Evolutionary conservation across 2,329 filamentous ascomycete species (phyloP), one percentile per base, ranked within the genome.

Genomic region (Emmonsia crescens): DNA sequence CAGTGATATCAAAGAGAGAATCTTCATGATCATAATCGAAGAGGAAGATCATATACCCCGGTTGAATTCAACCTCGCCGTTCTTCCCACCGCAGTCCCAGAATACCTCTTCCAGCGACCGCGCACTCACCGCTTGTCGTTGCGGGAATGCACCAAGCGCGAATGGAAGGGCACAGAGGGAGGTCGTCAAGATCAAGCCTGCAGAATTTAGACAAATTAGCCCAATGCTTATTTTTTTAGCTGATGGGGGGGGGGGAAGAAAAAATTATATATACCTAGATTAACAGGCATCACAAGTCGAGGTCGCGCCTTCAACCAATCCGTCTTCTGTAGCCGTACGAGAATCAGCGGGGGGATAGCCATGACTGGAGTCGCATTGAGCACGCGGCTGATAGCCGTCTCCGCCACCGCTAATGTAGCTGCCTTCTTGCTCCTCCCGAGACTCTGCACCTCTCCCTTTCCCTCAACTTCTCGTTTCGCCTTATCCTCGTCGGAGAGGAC

Each of bases 341-440:
- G 82, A 29, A 95, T 78, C 72, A 99, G 79, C 27, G 94, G 91
- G 49, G 94, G 94, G 54, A 99, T 80, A 16, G 96, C 91, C 94
- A 99, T 99, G 78, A 99, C 94, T 12, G 94, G 94, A 14, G 89
- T 95, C 64, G 91, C 89, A 76, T 97, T 99, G 69, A 97, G 81
- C 63, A 97, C 92, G 63, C 94, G 85, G 67, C 89, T 94, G 54
- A 95, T 79, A 2, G 94, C 94, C 56, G 94, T 99, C 80, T 99
- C 93, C 64, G 86, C 88, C 1, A 99, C 94, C 12, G 94, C 94
- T 24, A 97, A 76, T 33, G 86, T 89, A 12, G 94, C 94, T 1
- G 94, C 94, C 73, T 87, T 91, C 73, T 87, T 89, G 73, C 88
- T 92, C 81, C 90, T 93, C 66, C 94, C 94, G 42, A 99, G 79